Evolutionary conservation across 2,329 filamentous ascomycete genomes (phyloP).

Genomic region (Daldinia sp.): DNA sequence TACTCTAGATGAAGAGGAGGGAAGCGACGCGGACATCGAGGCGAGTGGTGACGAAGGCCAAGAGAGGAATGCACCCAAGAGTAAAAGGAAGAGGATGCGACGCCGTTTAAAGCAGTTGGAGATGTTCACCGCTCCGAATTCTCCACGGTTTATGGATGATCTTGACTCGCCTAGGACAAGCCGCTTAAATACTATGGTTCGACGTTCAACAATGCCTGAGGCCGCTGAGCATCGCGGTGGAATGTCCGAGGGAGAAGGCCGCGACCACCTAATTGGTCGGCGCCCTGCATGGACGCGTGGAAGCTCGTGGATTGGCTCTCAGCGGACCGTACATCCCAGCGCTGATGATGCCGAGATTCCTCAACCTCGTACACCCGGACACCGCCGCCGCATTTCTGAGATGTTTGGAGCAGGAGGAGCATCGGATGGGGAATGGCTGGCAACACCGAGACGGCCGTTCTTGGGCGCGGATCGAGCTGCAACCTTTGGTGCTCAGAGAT

Average conservation of each 20-base stretch:
- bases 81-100: slow-evolving; percentile 70
- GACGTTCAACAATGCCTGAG: slow-evolving; percentile 73
- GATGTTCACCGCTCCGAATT: slow-evolving; percentile 71
- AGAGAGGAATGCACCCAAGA: slow-evolving; percentile 55
- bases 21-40: slow-evolving; percentile 82
- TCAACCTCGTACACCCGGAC: slow-evolving; percentile 65
- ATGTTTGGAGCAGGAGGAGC: slow-evolving; percentile 69
- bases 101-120: slow-evolving; percentile 62
- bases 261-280: slow-evolving; percentile 65
- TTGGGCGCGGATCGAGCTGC: slow-evolving; percentile 73
- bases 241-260: slow-evolving; percentile 78
- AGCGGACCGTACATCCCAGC: slow-evolving; percentile 58
- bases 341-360: slow-evolving; percentile 61
- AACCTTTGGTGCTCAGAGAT: slow-evolving; percentile 81
- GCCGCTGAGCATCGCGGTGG: slow-evolving; percentile 66
- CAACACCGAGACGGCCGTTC: slow-evolving; percentile 62
- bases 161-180: slow-evolving; percentile 53
- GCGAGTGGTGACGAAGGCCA: slow-evolving; percentile 82
- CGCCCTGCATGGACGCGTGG: slow-evolving; percentile 65
- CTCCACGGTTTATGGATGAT: slow-evolving; percentile 58
- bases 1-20: slow-evolving; percentile 63
- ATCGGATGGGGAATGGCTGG: slow-evolving; percentile 68
- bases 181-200: slow-evolving; percentile 64
- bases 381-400: slow-evolving; percentile 71
- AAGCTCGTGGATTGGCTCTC: slow-evolving; percentile 64